A percentile compares a stretch with the other conserved stretches of the same genome.
These are phyloP conservation scores for Apiotrichum sp. DNA, from an alignment of 1,284 basidiomycete species.

Conservation along the genomic window DNA sequence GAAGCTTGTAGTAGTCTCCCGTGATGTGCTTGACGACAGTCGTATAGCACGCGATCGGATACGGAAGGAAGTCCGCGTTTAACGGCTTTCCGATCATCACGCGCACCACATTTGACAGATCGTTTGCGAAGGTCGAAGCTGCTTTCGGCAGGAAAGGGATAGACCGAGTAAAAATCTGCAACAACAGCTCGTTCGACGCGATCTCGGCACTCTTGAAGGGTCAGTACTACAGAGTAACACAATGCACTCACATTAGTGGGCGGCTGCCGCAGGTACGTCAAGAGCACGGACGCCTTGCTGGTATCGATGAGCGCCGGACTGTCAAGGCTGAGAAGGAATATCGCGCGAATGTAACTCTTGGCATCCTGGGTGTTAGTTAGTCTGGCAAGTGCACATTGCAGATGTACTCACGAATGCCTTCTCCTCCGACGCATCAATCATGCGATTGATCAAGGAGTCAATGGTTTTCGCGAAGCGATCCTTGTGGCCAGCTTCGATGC, in stretches of 20 bases:
- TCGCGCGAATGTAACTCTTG: constrained; percentile 36
- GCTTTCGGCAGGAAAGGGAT: constrained; percentile 85
- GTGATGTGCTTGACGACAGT: constrained; percentile 76
- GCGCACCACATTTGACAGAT: constrained; percentile 70
- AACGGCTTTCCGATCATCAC: constrained; percentile 82
- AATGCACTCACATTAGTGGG: constrained; percentile 30
- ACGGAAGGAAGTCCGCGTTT: constrained; percentile 59
- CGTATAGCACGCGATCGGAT: constrained; percentile 75
- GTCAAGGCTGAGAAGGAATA: constrained; percentile 30
- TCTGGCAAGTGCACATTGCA: no score
- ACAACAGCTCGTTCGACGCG: constrained; percentile 69
- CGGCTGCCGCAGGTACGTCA: constrained; percentile 21
- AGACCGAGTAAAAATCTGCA: constrained; percentile 78
- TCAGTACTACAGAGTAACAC: not conserved
- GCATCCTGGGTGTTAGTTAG: constrained; percentile 24
- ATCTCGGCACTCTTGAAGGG: constrained; percentile 67
- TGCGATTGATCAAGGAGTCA: constrained; percentile 73
- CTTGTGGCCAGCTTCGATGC: constrained; percentile 11
- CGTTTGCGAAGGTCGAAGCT: constrained; percentile 74
- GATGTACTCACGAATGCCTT: constrained; percentile 22
- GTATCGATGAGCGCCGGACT: constrained; percentile 35
- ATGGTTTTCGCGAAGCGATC: constrained; percentile 53
- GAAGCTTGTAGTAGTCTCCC: constrained; percentile 69
- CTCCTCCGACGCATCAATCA: constrained; percentile 63
- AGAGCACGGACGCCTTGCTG: constrained; percentile 31